Evolutionary conservation across 2,329 filamentous ascomycete species (phyloP).

Genomic region (Ascocoryne sarcoides): DNA sequence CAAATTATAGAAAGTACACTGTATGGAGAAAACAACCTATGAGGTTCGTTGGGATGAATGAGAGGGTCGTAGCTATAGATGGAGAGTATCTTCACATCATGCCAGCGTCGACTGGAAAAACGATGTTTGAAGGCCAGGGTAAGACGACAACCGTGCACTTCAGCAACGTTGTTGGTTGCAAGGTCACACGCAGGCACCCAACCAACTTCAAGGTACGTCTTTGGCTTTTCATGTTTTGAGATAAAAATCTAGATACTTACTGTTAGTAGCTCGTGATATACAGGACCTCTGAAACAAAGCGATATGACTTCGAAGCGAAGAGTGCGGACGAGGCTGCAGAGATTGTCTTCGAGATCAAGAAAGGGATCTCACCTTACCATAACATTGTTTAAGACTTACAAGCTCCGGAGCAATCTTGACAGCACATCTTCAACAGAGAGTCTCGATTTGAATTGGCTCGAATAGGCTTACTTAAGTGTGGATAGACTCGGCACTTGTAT

Average conservation of each 20-base stretch:
- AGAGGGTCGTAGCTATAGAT: slow-evolving; percentile 70
- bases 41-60: slow-evolving; percentile 67
- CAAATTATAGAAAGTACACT: slow-evolving; percentile 65
- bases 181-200: slow-evolving; percentile 70
- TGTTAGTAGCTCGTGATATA: slow-evolving; percentile 56
- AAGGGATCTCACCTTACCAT: slow-evolving; percentile 58
- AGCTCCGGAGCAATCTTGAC: not conserved
- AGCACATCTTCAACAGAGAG: not conserved
- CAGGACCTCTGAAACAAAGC: slow-evolving; percentile 65
- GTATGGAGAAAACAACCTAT: slow-evolving; percentile 79
- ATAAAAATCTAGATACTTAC: slow-evolving; percentile 56
- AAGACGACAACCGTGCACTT: slow-evolving; percentile 80
- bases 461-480: not conserved
- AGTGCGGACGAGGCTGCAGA: slow-evolving; percentile 64
- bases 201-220: slow-evolving; percentile 65
- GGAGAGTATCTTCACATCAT: slow-evolving; percentile 83
- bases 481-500: not conserved
- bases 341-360: slow-evolving; percentile 71
- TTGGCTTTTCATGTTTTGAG: slow-evolving; percentile 27
- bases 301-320: slow-evolving; percentile 79
- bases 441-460: not conserved
- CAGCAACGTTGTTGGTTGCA: slow-evolving; percentile 72
- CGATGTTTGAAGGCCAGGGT: slow-evolving; percentile 50
- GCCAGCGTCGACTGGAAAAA: slow-evolving; percentile 59
- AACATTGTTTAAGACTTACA: slow-evolving; percentile 13